Evolutionary conservation across 345 rosid genomes (phyloP), one percentile per base, ranked within the genome.

Genomic region (Gossypium sturtianum): DNA sequence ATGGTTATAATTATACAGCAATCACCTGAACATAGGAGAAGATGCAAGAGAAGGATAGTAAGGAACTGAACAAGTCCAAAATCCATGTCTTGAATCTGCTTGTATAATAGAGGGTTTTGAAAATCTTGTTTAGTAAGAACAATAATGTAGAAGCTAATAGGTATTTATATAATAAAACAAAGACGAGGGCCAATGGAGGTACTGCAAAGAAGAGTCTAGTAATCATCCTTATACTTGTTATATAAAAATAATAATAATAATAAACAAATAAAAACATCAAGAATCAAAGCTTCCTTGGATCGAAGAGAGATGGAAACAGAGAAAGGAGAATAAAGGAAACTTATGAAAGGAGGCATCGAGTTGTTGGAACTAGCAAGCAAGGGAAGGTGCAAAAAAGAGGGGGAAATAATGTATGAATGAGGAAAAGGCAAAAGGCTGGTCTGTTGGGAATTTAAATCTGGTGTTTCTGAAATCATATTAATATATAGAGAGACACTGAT

Each of bases 281-380:
- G 99, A 91, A 91, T 91, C 92, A 84, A 76, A 85, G 97, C 86
- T 94, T 92, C 86, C 98, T 92, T 87, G 85, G 87, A 81, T 74
- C 75, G 79, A 79, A 78, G 87, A 83, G 91, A 88, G 89, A 87
- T 20, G 75, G 67, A 80, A 84, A 77, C 86, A 75, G 78, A 81
- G 85, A 72, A 75, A 76, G 83, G 54, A 75, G 98, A 96, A 91
- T 93, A 88, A 84, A 90, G 97, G 87, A 96, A 90, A 91, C 98
- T 91, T 96, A 95, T 90, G 92, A 85, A 84, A 90, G 86, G 94
- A 86, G 98, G 93, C 81, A 91, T 80, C 70, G 67, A 86, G 81
- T 84, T 79, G 91, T 83, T 86, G 88, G 87, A 85, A 83, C 83
- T 78, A 59, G 83, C 91, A 90, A 92, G 97, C 97, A 89, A 92